Evolutionary conservation across 306 rosid genomes (phyloP), one percentile per base, ranked within the genome.

Genomic region (Acmispon strigosus): DNA sequence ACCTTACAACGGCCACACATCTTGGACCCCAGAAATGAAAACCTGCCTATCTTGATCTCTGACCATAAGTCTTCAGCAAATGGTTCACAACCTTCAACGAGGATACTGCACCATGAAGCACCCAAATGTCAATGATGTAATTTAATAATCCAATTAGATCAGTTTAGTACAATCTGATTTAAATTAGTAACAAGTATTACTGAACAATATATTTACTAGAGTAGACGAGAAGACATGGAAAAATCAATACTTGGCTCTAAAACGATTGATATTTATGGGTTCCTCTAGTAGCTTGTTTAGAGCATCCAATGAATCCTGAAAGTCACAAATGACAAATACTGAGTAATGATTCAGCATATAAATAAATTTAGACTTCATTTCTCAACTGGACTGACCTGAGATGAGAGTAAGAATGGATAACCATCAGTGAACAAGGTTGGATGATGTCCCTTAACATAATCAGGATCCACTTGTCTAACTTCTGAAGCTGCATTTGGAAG

Each of bases 1-100:
- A 93, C 98, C 98, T 93, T 90, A 75, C 98, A 93, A 63, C 97
- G 97, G 72, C 80, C 53, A 76, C 96, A 88, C 42, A 93, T 70
- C 79, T 87, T 93, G 79, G 87, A 96, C 13, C 97, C 97, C 58
- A 65, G 83, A 87, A 93, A 93, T 44, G 67, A 74, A 76, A 81
- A 78, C 45, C 74, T 78, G 77, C 72, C 45, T 75, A 93, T 93
- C 76, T 55, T 75, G 76, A 93, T 83, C 58, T 90, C 90, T 15
- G 82, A 83, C 97, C 96, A 93, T 10, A 91, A 20, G 81, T 93
- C 98, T 80, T 93, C 98, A 13, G 97, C 75, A 85, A 73, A 87
- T 58, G 98, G 89, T 70, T 83, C 89, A 66, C 88, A 79, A 3
- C 97, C 97, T 69, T 81, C 82, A 59, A 93, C 89, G 45, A 93